A percentile compares a stretch with the other conserved stretches of the same genome.
Evolutionary conservation across 768 basidiomycete species (phyloP).

Genomic region (Chalciporus pseudorubinellus): DNA sequence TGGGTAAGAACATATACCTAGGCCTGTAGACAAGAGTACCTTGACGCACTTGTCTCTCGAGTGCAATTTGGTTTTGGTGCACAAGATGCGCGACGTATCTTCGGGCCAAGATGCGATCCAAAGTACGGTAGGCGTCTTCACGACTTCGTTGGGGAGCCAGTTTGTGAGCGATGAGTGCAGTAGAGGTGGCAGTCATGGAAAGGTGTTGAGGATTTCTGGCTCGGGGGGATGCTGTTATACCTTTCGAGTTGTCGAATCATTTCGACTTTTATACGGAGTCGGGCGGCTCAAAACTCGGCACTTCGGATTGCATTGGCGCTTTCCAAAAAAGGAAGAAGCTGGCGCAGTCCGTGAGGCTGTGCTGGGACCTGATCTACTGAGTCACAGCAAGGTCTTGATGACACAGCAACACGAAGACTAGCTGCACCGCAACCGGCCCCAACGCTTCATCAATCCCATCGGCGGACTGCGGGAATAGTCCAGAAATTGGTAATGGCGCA

Average conservation of each 20-base stretch:
- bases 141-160: slow-evolving; percentile 22
- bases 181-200: slow-evolving; percentile 25
- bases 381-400: no score
- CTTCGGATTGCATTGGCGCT: no score
- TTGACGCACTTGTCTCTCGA: slow-evolving; percentile 22
- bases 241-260: slow-evolving; percentile 2
- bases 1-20: slow-evolving; percentile 21
- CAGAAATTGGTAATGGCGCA: no score
- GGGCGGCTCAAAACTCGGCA: no score
- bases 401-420: no score
- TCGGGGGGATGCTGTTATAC: not conserved
- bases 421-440: no score
- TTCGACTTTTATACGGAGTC: not conserved
- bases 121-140: slow-evolving; percentile 30
- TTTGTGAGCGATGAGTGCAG: slow-evolving; percentile 21
- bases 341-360: not conserved
- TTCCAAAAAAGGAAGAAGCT: no score
- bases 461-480: no score
- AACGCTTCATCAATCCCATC: no score
- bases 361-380: not conserved
- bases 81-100: slow-evolving; percentile 28
- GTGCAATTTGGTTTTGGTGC: slow-evolving; percentile 16
- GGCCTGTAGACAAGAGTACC: slow-evolving; percentile 33
- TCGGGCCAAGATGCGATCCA: slow-evolving; percentile 32
- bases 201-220: not conserved